phyloP scores from a whole-genome alignment of 2,329 filamentous ascomycete genomes.

The Calonectria fujianensis region DNA sequence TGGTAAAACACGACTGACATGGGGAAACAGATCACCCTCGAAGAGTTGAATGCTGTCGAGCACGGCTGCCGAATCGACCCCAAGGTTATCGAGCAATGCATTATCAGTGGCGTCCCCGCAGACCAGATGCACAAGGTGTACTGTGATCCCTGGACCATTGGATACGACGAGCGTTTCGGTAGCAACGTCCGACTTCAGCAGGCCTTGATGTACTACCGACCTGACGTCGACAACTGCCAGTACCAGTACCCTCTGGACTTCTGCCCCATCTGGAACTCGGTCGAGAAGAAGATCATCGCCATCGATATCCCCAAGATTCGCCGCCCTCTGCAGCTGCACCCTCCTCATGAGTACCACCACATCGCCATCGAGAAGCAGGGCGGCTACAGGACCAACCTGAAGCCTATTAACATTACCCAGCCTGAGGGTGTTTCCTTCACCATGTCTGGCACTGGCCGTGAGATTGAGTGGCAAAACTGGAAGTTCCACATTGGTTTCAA shows the following conservation, averaged over 20 bases:
- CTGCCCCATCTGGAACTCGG: conserved; percentile 91
- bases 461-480: conserved; percentile 94
- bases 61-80: conserved; percentile 84
- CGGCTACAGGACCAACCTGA: conserved; percentile 86
- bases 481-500: conserved; percentile 96
- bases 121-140: conserved; percentile 97
- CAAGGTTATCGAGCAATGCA: conserved; percentile 93
- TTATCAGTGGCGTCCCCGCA: conserved; percentile 85
- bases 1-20: background rate
- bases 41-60: conserved; percentile 90
- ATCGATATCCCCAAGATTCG: conserved; percentile 89
- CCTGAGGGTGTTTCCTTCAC: conserved; percentile 92
- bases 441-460: conserved; percentile 79
- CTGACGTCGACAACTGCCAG: conserved; percentile 88
- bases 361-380: conserved; percentile 82
- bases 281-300: conserved; percentile 85
- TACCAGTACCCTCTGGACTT: conserved; percentile 96
- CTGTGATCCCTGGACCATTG: conserved; percentile 97
- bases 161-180: conserved; percentile 93
- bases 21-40: conserved; percentile 84
- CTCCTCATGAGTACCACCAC: conserved; percentile 87
- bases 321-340: conserved; percentile 82
- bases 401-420: conserved; percentile 91
- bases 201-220: conserved; percentile 96
- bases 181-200: conserved; percentile 88